phyloP scores from a whole-genome alignment of 2,329 filamentous ascomycete genomes.

The Lecanicillium sp. region DNA sequence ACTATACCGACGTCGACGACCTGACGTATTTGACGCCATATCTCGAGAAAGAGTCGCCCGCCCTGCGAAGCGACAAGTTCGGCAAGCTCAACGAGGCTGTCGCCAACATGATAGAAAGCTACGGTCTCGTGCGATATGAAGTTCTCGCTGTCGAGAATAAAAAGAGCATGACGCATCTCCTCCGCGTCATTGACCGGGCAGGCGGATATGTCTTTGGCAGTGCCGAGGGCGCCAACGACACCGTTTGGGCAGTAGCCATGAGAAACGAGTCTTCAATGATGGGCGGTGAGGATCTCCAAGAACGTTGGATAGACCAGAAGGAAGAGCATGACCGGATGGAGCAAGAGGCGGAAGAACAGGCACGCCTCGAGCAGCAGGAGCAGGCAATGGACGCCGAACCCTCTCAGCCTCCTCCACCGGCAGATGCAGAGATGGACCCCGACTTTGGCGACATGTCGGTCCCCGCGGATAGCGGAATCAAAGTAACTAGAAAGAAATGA shows the following conservation, averaged over 20 bases:
- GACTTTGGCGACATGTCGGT: slow-evolving; percentile 46
- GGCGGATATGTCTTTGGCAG: slow-evolving; percentile 89
- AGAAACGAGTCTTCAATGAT: slow-evolving; percentile 65
- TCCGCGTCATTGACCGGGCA: slow-evolving; percentile 84
- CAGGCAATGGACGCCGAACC: slow-evolving; percentile 28
- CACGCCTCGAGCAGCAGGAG: slow-evolving; percentile 35
- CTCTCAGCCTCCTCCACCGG: slow-evolving; percentile 14
- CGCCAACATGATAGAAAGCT: slow-evolving; percentile 78
- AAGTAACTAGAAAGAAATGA: slow-evolving; percentile 61
- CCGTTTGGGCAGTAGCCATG: slow-evolving; percentile 95
- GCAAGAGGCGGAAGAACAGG: slow-evolving; percentile 67
- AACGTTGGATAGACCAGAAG: slow-evolving; percentile 88
- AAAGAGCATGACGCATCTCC: slow-evolving; percentile 87
- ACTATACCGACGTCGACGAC: slow-evolving; percentile 95
- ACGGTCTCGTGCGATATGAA: slow-evolving; percentile 84
- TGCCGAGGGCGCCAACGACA: slow-evolving; percentile 88
- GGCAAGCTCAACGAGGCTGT: slow-evolving; percentile 79
- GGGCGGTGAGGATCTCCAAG: slow-evolving; percentile 85
- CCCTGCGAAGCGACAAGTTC: slow-evolving; percentile 66
- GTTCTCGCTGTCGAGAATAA: slow-evolving; percentile 95
- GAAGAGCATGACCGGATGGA: slow-evolving; percentile 82
- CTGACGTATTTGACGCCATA: slow-evolving; percentile 75
- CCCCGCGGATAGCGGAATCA: slow-evolving; percentile 58
- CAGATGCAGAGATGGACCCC: slow-evolving; percentile 27
- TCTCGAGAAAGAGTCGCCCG: slow-evolving; percentile 70